These are phyloP conservation scores for Blakeslea trispora DNA, from an alignment of 371 early-diverging fungal genomes.

Conservation along the genomic window DNA sequence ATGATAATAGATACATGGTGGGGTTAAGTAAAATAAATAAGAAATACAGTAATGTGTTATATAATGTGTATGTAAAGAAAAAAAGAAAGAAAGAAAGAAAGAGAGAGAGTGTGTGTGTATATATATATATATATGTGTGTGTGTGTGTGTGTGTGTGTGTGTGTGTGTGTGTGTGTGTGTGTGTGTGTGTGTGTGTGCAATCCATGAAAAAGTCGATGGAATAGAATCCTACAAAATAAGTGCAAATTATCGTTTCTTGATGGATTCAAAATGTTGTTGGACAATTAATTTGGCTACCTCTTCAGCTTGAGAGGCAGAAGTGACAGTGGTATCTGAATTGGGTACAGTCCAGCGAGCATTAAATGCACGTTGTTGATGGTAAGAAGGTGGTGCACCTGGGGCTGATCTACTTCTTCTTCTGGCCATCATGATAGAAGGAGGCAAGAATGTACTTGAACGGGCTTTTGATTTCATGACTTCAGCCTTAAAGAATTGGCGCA, in stretches of 20 bases:
- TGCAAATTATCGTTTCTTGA: slow-evolving; percentile 23
- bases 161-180: too few species aligned
- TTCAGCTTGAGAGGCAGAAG: slow-evolving; percentile 23
- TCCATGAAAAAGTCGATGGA: too few species aligned
- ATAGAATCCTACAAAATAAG: not conserved
- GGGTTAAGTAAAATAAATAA: too few species aligned
- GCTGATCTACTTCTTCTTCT: slow-evolving; percentile 46
- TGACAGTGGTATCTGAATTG: slow-evolving; percentile 13
- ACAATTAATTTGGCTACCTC: slow-evolving; percentile 30
- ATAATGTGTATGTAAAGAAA: slow-evolving; percentile 12
- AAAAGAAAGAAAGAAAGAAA: not conserved
- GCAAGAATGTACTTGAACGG: slow-evolving; percentile 5
- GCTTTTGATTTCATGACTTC: slow-evolving; percentile 40
- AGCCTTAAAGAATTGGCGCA: slow-evolving; percentile 40
- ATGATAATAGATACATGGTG: too few species aligned
- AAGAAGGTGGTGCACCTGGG: slow-evolving; percentile 42
- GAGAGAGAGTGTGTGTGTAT: too few species aligned
- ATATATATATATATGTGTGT: too few species aligned
- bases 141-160: too few species aligned
- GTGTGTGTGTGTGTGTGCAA: too few species aligned
- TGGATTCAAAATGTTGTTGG: slow-evolving; percentile 26
- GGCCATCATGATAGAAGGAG: slow-evolving; percentile 16
- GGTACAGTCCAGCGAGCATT: slow-evolving; percentile 21
- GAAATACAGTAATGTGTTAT: too few species aligned
- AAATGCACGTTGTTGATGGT: slow-evolving; percentile 27